Base-by-base conservation (phyloP, 768 basidiomycete species). In the Termitomyces titanicus region DNA sequence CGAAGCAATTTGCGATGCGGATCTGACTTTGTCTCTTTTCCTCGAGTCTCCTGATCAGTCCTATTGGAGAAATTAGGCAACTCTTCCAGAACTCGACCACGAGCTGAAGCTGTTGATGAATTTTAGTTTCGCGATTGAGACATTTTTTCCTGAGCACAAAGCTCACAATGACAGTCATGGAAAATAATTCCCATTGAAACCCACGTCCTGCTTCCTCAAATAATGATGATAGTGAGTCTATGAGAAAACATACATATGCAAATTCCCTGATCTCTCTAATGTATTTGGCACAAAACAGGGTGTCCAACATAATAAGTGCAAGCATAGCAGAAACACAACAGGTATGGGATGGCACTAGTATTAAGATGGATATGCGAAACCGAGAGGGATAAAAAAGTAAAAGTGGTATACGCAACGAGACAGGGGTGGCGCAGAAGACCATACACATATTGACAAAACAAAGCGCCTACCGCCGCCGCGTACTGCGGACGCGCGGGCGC, bases 401-500 rank as follows among this genome's bases (percentile, higher is more conserved):
- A n/a, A 37, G 25, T 10, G 47, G 47, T 48, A 48, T 48, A 34
- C 47, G 35, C 34, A 48, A 33, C 34, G 33, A 13, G 33, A 34
- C 18, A 34, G 15, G n/a, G 9, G 22, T 35, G 35, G 17, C 17
- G 10, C 47, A 48, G 33, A 13, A n/a, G 47, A 47, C 47, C 15
- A 35, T 11, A 24, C 20, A 25, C 47, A 25, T 15, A 48, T 29
- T 29, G n/a, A 6, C 8, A 47, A 17, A 25, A 8, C 5, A 7
- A 15, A 25, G 22, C 3, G 10, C 37, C 49, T 58, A 56, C 45
- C 83, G 80, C 69, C 79, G 72, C 44, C 81, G 75, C 57, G 71
- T 69, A 40, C 69, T 67, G 60, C 80, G 78, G 67, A 76, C 71
- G 53, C 85, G 78, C 18, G 84, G 83, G 53, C 83, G 74, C 22